Conservation (phyloP, 306 rosid genomes). For the Cicer arietinum region DNA sequence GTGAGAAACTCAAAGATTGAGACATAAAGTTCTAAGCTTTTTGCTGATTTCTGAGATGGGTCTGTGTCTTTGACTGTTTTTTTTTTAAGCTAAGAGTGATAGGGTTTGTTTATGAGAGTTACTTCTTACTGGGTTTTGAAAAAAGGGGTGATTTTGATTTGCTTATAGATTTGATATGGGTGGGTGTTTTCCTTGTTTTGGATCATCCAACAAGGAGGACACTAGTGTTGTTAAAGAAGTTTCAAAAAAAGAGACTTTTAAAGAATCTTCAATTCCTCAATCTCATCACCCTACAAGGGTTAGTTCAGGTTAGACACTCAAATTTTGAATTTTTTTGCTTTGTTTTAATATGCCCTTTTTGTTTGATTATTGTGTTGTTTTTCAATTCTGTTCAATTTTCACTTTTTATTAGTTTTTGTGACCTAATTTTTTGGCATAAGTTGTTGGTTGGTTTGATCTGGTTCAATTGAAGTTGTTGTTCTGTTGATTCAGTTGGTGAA, state of each 20-base stretch:
- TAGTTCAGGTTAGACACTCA: slow-evolving; percentile 62
- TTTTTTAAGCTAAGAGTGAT: background rate
- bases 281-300: slow-evolving; percentile 73
- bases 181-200: slow-evolving; percentile 98
- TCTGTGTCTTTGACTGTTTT: slow-evolving; percentile 36
- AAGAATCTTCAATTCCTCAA: slow-evolving; percentile 76
- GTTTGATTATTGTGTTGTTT: slow-evolving; percentile 38
- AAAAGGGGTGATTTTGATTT: slow-evolving; percentile 60
- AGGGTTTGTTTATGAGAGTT: slow-evolving; percentile 50
- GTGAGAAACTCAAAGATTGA: slow-evolving; percentile 26
- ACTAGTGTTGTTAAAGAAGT: slow-evolving; percentile 68
- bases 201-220: slow-evolving; percentile 81
- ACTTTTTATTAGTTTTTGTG: slow-evolving; percentile 12
- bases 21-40: slow-evolving; percentile 22
- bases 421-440: slow-evolving; percentile 40
- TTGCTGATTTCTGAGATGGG: slow-evolving; percentile 57
- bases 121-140: slow-evolving; percentile 47
- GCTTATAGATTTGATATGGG: slow-evolving; percentile 79
- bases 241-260: slow-evolving; percentile 72
- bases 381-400: slow-evolving; percentile 55
- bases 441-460: slow-evolving; percentile 63
- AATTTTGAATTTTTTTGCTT: slow-evolving; percentile 26
- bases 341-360: slow-evolving; percentile 25
- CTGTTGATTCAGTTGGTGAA: slow-evolving; percentile 31
- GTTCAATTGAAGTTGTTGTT: slow-evolving; percentile 50